Evolutionary conservation across 495 filamentous ascomycete species (phyloP), one percentile per base, ranked within the genome.

Genomic region (Talaromyces borbonicus): DNA sequence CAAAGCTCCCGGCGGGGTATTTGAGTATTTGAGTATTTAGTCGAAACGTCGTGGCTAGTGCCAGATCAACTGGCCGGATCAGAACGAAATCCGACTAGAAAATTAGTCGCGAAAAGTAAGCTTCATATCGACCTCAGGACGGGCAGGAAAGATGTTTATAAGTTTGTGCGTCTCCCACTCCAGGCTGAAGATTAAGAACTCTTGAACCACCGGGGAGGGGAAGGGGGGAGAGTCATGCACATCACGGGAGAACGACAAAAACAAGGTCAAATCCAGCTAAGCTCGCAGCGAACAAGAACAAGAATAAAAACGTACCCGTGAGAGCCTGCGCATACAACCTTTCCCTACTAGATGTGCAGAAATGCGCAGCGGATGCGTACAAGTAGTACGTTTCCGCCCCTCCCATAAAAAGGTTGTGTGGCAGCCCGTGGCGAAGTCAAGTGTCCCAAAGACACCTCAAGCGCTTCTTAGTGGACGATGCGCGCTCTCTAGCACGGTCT

Each of bases 101-200:
- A 19, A 38, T n/a, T n/a, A 20, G 16, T 38, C 8, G 18, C 35
- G n/a, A n/a, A n/a, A 38, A 12, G 35, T 38, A 20, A 38, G 35
- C 35, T 20, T 36, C 16, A 18, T 16, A 12, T 23, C 35, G n/a
- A n/a, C n/a, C n/a, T n/a, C n/a, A 1, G 35, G 22, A 38, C 18
- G 18, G 35, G 35, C 35, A 38, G 35, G 6, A 38, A n/a, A 38
- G 35, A 22, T 38, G 35, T 20, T 38, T 38, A 38, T 38, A 38
- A 20, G 35, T 38, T 38, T 12, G 11, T 38, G 19, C 35, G 35
- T 20, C 19, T 38, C 18, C 22, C 35, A 38, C 6, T 5, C 11
- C 5, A 22, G 15, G n/a, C 18, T 11, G 9, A 20, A 38, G n/a
- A n/a, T n/a, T n/a, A n/a, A n/a, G n/a, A n/a, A n/a, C n/a, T n/a